A percentile compares a stretch with the other conserved stretches of the same genome.
Conservation (phyloP, 2,329 filamentous ascomycete species). For the Metarhizium anisopliae region DNA sequence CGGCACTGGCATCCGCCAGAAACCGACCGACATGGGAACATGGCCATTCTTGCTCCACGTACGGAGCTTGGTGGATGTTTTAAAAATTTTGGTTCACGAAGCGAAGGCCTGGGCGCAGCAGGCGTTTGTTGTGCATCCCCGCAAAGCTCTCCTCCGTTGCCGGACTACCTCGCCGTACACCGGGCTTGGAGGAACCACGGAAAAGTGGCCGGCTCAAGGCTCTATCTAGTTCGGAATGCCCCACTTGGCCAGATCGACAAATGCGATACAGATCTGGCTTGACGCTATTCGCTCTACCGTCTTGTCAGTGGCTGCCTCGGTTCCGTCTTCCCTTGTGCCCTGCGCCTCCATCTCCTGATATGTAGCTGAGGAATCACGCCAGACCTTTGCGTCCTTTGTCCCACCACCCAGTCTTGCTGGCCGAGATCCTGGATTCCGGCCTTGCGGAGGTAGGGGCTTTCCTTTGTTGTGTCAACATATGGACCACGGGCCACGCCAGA, state of each 20-base stretch:
- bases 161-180: not conserved
- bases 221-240: too few species aligned
- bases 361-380: not conserved
- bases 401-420: not conserved
- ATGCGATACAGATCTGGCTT: too few species aligned
- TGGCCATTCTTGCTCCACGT: too few species aligned
- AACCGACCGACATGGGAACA: too few species aligned
- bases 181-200: not conserved
- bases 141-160: not conserved
- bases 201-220: too few species aligned
- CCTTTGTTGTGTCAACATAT: too few species aligned
- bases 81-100: not conserved
- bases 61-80: too few species aligned
- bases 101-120: too few species aligned
- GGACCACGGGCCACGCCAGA: not conserved
- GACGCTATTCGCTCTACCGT: not conserved
- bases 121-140: not conserved
- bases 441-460: not conserved
- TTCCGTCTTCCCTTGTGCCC: not conserved
- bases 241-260: too few species aligned
- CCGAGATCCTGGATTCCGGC: slow-evolving; percentile 6
- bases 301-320: not conserved
- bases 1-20: not conserved
- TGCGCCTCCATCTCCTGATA: not conserved
- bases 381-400: not conserved